Evolutionary conservation across 495 filamentous ascomycete species (phyloP), one percentile per base, ranked within the genome.

Genomic region (Chaetomium fimeti): DNA sequence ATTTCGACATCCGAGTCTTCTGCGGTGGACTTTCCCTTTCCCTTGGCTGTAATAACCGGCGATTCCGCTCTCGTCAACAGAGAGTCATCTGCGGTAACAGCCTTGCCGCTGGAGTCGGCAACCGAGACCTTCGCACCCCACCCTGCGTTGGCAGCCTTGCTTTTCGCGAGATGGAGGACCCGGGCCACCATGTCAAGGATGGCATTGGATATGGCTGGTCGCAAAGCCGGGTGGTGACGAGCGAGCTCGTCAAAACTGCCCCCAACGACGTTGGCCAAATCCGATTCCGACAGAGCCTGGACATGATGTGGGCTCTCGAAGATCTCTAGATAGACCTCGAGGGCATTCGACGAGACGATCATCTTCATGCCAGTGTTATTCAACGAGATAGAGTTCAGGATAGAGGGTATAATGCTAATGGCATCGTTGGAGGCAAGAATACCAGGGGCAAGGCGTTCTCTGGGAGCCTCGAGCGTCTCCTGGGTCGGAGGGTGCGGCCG

Each of bases 231-330:
- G 72, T 99, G 95, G 71, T 99, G 94, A 22, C 94, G 87, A 32
- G 93, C 88, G 62, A 99, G 82, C 72, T 99, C 94, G 72, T 99
- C 95, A 71, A 99, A 96, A 15, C 89, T 89, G 7, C 82, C 84
- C 24, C 95, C 94, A 47, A 98, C 79, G 47, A 82, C 81, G 45
- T 72, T 77, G 2, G 88, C 75, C 38, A 88, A 77, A n/a, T 88
- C 86, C 7, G 84, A 79, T 61, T 97, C 93, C 43, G 82, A 57
- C 82, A 98, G 81, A 65, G 84, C 87, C 67, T 90, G 92, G 51
- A 98, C 87, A 75, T 99, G 95, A 4, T 87, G 86, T 6, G 92
- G 87, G 66, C 89, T 97, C 75, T 96, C 91, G 68, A 98, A 98
- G 29, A 97, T 91, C 71, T 96, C 91, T 65, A 98, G 91, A 75